Evolutionary conservation across 306 rosid genomes (phyloP).

Genomic region (apple (Malus domestica)): ASM211411v1 NC_041793.1:13160501-13161000

Average conservation of each 20-base stretch:
- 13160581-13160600: conserved; percentile 38
- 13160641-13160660: not conserved
- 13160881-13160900: not conserved
- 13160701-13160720: not conserved
- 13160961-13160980: not conserved
- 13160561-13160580: conserved; percentile 62
- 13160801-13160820: not conserved
- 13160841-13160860: not conserved
- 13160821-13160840: not conserved
- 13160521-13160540: conserved; percentile 49
- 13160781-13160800: not conserved
- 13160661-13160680: not conserved
- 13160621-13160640: not conserved
- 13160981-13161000: not conserved
- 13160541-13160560: conserved; percentile 67
- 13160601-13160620: not conserved
- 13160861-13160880: not conserved
- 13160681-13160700: not conserved
- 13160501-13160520: conserved; percentile 54
- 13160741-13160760: not conserved
- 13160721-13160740: not conserved
- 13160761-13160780: not conserved
- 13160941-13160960: not conserved
- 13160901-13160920: not conserved
- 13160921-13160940: not conserved